A percentile compares a stretch with the other conserved stretches of the same genome.
These are phyloP conservation scores for Blepharisma stoltei DNA, from an alignment of 73 alveolate genomes.

Conservation along the genomic window DNA sequence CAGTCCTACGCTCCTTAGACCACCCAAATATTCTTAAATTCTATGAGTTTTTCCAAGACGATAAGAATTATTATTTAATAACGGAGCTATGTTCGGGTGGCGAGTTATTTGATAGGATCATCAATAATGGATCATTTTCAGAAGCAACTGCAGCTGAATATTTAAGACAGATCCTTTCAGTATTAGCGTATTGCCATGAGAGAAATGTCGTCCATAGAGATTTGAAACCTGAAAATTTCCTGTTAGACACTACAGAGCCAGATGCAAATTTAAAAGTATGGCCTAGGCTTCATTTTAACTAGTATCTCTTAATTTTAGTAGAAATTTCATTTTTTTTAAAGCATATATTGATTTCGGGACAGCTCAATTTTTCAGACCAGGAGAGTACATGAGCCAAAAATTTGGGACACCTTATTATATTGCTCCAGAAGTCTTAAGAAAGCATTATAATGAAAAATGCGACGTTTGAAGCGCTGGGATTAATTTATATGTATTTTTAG, in stretches of 20 bases:
- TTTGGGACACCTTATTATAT: slow-evolving; percentile 70
- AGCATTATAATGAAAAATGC: slow-evolving; percentile 54
- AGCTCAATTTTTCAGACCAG: slow-evolving; percentile 40
- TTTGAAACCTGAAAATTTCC: slow-evolving; percentile 83
- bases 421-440: slow-evolving; percentile 73
- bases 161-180: slow-evolving; percentile 70
- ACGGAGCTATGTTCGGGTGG: slow-evolving; percentile 68
- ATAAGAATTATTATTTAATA: slow-evolving; percentile 40
- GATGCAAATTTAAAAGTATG: slow-evolving; percentile 46
- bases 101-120: slow-evolving; percentile 74
- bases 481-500: slow-evolving; percentile 55
- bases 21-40: slow-evolving; percentile 56
- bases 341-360: slow-evolving; percentile 65
- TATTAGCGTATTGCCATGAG: slow-evolving; percentile 76
- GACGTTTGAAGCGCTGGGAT: slow-evolving; percentile 81
- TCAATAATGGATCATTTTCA: slow-evolving; percentile 54
- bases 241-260: slow-evolving; percentile 58
- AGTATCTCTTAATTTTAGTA: too few species aligned
- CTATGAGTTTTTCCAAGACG: slow-evolving; percentile 51
- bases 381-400: slow-evolving; percentile 31
- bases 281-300: too few species aligned
- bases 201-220: slow-evolving; percentile 83
- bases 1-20: slow-evolving; percentile 45
- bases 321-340: too few species aligned
- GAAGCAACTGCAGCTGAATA: slow-evolving; percentile 74